Percentiles rank a stretch among this genome's conserved stretches.
Evolutionary conservation across 2,329 filamentous ascomycete species (phyloP).

Genomic region (Hypoxylon sp.): DNA sequence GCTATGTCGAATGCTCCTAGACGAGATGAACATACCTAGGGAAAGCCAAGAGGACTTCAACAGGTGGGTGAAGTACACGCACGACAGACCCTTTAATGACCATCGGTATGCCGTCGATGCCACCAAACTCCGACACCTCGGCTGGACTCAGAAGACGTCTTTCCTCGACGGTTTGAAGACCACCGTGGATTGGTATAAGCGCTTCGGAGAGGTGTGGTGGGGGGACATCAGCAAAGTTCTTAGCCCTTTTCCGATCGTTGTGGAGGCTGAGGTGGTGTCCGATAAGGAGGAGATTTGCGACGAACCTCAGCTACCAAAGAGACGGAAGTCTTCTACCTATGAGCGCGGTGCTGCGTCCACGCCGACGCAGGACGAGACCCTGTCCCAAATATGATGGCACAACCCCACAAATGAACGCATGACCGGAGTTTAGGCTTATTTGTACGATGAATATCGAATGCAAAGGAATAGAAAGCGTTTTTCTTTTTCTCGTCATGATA

Average conservation of each 20-base stretch:
- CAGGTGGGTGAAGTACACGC: slow-evolving; percentile 78
- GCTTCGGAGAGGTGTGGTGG: slow-evolving; percentile 77
- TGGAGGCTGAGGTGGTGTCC: slow-evolving; percentile 65
- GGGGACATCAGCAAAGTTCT: slow-evolving; percentile 76
- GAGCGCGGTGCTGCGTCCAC: not conserved
- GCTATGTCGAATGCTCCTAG: slow-evolving; percentile 73
- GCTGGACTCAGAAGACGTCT: slow-evolving; percentile 75
- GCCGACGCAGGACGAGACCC: slow-evolving; percentile 1
- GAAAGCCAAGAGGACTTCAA: slow-evolving; percentile 64
- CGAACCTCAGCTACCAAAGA: slow-evolving; percentile 48
- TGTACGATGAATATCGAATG: slow-evolving; percentile 3
- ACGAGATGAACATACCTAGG: slow-evolving; percentile 68
- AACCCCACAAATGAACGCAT: slow-evolving; percentile 13
- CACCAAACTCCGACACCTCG: slow-evolving; percentile 73
- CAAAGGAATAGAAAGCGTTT: slow-evolving; percentile 13
- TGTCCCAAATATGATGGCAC: slow-evolving; percentile 4
- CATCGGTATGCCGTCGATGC: slow-evolving; percentile 78
- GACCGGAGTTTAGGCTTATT: slow-evolving; percentile 24
- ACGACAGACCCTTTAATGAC: slow-evolving; percentile 84
- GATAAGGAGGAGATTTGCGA: slow-evolving; percentile 59
- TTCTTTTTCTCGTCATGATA: too few relatives aligned
- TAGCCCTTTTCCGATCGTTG: slow-evolving; percentile 73
- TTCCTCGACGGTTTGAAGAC: slow-evolving; percentile 72
- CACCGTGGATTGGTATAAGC: slow-evolving; percentile 77
- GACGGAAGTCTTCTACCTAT: slow-evolving; percentile 44